Percentiles rank a stretch among this genome's conserved stretches.
Evolutionary conservation across 176 grass and related monocot species (phyloP).

Genomic region (bread wheat (Triticum aestivum)): IWGSC_CS_RefSeq_v2.1 NC_057807.1:36376148-36376647

Average conservation of each 20-base stretch:
- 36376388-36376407: neutral
- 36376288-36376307: slow-evolving; percentile 11
- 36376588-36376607: too few relatives aligned
- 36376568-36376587: too few relatives aligned
- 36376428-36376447: slow-evolving; percentile 29
- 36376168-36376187: too few relatives aligned
- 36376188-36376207: too few relatives aligned
- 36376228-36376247: too few relatives aligned
- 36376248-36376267: too few relatives aligned
- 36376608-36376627: slow-evolving; percentile 16
- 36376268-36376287: too few relatives aligned
- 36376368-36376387: slow-evolving; percentile 36
- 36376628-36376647: slow-evolving; percentile 26
- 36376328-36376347: slow-evolving; percentile 59
- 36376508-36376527: neutral
- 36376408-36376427: slow-evolving; percentile 49
- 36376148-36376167: too few relatives aligned
- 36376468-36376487: neutral
- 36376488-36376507: slow-evolving; percentile 27
- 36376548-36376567: too few relatives aligned
- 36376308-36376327: slow-evolving; percentile 66
- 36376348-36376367: slow-evolving; percentile 40
- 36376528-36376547: too few relatives aligned
- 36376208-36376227: too few relatives aligned
- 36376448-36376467: slow-evolving; percentile 29